A percentile compares a stretch with the other conserved stretches of the same genome.
Evolutionary conservation across 495 filamentous ascomycete genomes (phyloP).

Genomic region (Aspergillus steynii): DNA sequence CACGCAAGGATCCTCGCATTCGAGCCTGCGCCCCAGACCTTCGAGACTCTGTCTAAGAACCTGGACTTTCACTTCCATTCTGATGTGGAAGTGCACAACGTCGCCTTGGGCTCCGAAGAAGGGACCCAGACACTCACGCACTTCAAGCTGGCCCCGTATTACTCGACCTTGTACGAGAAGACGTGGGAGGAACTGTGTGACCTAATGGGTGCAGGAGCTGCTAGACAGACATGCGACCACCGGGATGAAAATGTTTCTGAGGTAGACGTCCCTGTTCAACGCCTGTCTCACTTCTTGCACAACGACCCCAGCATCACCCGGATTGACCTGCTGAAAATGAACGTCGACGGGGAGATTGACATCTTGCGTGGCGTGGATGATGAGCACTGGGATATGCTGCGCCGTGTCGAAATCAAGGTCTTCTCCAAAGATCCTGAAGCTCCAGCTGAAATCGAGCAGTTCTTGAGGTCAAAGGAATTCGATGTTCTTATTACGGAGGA

Average conservation of each 20-base stretch:
- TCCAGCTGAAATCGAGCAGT: neutral
- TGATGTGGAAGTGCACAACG: neutral
- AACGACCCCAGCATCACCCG: neutral
- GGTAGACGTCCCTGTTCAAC: neutral
- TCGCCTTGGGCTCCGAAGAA: neutral
- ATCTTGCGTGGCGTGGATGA: conserved; percentile 4
- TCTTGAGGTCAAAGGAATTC: neutral
- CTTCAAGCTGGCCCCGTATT: neutral
- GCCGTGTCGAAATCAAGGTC: too few species aligned
- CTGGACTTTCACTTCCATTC: conserved; percentile 8
- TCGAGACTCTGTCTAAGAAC: conserved; percentile 21
- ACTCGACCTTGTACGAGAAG: conserved; percentile 8
- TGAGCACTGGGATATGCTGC: neutral
- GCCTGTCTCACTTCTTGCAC: neutral
- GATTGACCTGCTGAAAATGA: conserved; percentile 9
- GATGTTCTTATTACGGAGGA: too few species aligned
- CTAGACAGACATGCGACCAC: neutral
- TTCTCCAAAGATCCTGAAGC: neutral
- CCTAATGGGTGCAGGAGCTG: too few species aligned
- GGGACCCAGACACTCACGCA: neutral
- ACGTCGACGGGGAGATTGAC: conserved; percentile 6
- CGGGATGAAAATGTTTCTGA: neutral
- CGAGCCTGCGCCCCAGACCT: conserved; percentile 28
- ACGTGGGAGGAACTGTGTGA: neutral
- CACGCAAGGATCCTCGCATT: conserved; percentile 24